Evolutionary conservation across 1,284 basidiomycete genomes (phyloP).

Genomic region (Trichosporon asahii): DNA sequence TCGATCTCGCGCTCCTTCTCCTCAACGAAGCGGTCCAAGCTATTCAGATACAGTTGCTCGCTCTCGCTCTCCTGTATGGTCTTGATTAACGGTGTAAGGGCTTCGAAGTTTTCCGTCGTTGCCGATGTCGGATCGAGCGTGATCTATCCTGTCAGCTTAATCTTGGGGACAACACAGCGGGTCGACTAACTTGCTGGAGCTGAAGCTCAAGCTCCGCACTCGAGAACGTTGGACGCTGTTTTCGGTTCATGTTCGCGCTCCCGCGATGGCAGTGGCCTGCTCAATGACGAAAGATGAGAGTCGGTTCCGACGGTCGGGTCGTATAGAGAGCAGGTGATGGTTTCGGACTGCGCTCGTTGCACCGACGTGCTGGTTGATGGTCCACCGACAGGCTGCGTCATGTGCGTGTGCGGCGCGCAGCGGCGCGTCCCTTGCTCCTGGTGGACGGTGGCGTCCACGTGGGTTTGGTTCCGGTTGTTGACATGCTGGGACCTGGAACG

Average conservation of each 20-base stretch:
- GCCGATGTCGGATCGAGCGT: slow-evolving; percentile 45
- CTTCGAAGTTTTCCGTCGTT: slow-evolving; percentile 74
- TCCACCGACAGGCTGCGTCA: not conserved
- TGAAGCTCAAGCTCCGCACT: slow-evolving; percentile 51
- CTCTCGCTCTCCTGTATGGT: slow-evolving; percentile 86
- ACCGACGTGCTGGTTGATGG: not conserved
- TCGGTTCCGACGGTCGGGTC: not conserved
- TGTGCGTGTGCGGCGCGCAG: slow-evolving; percentile 1
- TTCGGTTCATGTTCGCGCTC: slow-evolving; percentile 37
- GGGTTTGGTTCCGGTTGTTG: not conserved
- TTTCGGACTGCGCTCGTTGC: not conserved
- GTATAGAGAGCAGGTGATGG: not conserved
- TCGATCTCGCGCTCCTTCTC: slow-evolving; percentile 96
- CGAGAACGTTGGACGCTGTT: slow-evolving; percentile 46
- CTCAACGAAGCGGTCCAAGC: slow-evolving; percentile 78
- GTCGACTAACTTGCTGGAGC: slow-evolving; percentile 44
- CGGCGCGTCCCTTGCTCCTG: not conserved
- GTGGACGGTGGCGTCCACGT: not conserved
- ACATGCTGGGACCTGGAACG: too few relatives aligned
- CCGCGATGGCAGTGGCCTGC: not conserved
- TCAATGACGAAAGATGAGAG: not conserved
- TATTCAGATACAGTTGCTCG: slow-evolving; percentile 85
- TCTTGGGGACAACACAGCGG: too few relatives aligned
- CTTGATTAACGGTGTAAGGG: slow-evolving; percentile 86
- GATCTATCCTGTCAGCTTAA: slow-evolving; percentile 32